A percentile compares a stretch with the other conserved stretches of the same genome.
phyloP scores from a whole-genome alignment of 495 filamentous ascomycete genomes.

The Aspergillus sclerotioniger region DNA sequence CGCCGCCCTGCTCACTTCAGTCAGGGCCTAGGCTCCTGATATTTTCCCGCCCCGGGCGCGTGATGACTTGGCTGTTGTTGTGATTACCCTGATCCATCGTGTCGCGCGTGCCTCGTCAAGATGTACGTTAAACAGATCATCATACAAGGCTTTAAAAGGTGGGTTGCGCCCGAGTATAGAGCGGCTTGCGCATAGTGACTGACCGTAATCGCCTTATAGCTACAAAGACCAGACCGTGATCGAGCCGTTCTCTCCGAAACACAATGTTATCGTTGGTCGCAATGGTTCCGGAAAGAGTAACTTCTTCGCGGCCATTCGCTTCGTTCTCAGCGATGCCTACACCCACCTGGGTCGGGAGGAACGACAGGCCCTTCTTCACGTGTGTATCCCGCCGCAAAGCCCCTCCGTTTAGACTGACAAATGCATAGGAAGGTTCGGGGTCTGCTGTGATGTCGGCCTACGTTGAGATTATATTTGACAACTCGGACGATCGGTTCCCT shows the following conservation, averaged over 20 bases:
- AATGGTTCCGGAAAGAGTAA: slow-evolving; percentile 99
- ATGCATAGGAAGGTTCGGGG: slow-evolving; percentile 77
- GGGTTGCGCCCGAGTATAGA: slow-evolving; percentile 16
- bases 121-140: slow-evolving; percentile 99
- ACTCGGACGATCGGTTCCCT: slow-evolving; percentile 92
- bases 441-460: slow-evolving; percentile 99
- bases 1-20: background rate
- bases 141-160: slow-evolving; percentile 99
- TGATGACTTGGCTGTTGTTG: slow-evolving; percentile 35
- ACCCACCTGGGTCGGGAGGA: slow-evolving; percentile 94
- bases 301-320: slow-evolving; percentile 99
- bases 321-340: slow-evolving; percentile 97
- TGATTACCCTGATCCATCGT: slow-evolving; percentile 27
- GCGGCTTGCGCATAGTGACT: background rate
- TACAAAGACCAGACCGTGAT: slow-evolving; percentile 99
- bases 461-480: slow-evolving; percentile 98
- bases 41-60: slow-evolving; percentile 28
- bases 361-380: slow-evolving; percentile 88
- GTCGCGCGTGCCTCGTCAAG: slow-evolving; percentile 42
- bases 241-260: slow-evolving; percentile 95
- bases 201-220: slow-evolving; percentile 44
- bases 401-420: slow-evolving; percentile 21
- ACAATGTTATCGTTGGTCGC: slow-evolving; percentile 98
- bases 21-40: slow-evolving; percentile 10
- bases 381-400: slow-evolving; percentile 28